Evolutionary conservation across 257 asterid genomes (phyloP), one percentile per base, ranked within the genome.

Genomic region (Cinchona pubescens): DNA sequence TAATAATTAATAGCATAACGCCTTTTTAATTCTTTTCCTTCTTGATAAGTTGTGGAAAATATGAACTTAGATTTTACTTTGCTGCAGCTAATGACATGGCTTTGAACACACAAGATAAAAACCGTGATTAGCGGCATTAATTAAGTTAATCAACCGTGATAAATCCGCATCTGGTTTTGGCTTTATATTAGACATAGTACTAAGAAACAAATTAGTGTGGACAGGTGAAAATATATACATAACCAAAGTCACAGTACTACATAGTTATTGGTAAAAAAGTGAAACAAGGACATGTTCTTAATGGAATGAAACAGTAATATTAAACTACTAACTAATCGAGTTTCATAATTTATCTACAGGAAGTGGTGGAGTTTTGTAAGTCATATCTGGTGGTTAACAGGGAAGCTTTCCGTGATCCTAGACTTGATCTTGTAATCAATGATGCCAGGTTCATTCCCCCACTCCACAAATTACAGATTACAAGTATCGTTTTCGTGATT

Each of bases 341-440:
- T 69, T 67, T 19, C 65, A 62, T 19, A 21, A 59, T 51, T 66
- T 42, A 66, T 60, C 64, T 76, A 27, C 92, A 93, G 98, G 98
- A 94, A 81, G 98, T 94, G 79, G 98, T 94, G 49, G 87, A 90
- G 34, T 94, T 94, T 67, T 91, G 98, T 88, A 91, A 83, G 87
- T 88, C 96, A 34, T 87, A 90, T 61, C 84, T 94, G 83, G 82
- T 82, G 84, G 97, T 85, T 61, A 91, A 94, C 82, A 85, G 78
- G 76, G 96, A 89, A 66, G 97, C 97, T 7, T 91, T 94, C 51
- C 78, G 55, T 71, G 91, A 94, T 80, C 94, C 94, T 70, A 86
- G 96, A 83, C 82, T 94, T 48, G 89, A 94, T 69, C 96, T 94
- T 29, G 73, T 90, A 4, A 91, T 91, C 80, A 94, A 89, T 81